Evolutionary conservation across 2,329 filamentous ascomycete genomes (phyloP).

Genomic region (Ustilaginoidea virens): DNA sequence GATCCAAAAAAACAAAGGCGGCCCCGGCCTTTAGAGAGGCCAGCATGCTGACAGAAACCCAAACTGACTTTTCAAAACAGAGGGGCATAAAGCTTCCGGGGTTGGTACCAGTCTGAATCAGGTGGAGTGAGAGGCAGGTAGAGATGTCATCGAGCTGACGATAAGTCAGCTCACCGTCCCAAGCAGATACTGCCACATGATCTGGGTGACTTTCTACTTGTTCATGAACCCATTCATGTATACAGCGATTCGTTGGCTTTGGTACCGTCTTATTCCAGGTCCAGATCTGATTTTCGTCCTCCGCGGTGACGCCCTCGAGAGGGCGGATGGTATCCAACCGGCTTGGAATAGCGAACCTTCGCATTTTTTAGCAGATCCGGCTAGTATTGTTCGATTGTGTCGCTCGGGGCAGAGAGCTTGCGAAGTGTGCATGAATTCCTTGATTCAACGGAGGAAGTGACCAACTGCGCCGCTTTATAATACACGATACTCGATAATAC

Average conservation of each 20-base stretch:
- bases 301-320: no score
- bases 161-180: conserved; percentile 13
- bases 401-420: no score
- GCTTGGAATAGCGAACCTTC: no score
- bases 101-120: conserved; percentile 9
- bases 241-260: conserved; percentile 2
- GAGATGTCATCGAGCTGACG: conserved; percentile 7
- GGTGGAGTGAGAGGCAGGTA: conserved; percentile 4
- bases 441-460: no score
- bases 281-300: conserved; percentile 5
- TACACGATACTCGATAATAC: no score
- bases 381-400: no score
- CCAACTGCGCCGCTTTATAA: no score
- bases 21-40: conserved; percentile 18
- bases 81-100: conserved; percentile 13
- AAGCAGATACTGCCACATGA: conserved; percentile 9
- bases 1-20: conserved; percentile 7
- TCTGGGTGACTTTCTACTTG: conserved; percentile 3
- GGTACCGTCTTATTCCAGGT: conserved; percentile 8
- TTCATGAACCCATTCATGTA: conserved; percentile 9
- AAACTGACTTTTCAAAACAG: conserved; percentile 21
- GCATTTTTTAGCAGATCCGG: no score
- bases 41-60: conserved; percentile 15
- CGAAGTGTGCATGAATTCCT: no score
- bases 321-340: no score